These are phyloP conservation scores for Salix brachista DNA, from an alignment of 345 rosid genomes.

Conservation along the genomic window DNA sequence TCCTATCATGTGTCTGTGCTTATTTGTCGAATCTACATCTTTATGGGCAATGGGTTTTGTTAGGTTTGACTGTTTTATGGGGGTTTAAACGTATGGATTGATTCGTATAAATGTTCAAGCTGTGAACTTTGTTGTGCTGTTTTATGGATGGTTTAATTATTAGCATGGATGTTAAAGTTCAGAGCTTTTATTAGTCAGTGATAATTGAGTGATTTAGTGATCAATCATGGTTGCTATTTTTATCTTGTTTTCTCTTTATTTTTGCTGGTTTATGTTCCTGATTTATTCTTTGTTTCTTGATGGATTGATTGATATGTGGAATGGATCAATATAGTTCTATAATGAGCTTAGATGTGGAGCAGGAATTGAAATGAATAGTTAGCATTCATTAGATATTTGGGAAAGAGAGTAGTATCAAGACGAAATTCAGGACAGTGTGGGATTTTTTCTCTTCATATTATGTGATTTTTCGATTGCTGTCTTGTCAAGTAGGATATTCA, in stretches of 20 bases:
- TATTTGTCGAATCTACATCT: conserved; percentile 38
- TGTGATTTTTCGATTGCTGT: neutral
- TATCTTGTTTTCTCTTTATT: neutral
- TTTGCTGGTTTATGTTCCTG: neutral
- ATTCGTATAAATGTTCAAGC: neutral
- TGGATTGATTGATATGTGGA: neutral
- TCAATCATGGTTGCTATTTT: neutral
- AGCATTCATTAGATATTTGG: neutral
- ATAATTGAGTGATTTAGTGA: neutral
- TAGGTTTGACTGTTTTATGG: conserved; percentile 12
- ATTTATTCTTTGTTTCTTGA: neutral
- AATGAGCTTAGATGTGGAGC: neutral
- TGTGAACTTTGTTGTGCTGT: neutral
- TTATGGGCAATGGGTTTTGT: neutral
- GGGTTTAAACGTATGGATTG: neutral
- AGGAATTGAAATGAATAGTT: neutral
- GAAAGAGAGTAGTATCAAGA: neutral
- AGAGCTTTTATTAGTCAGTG: neutral
- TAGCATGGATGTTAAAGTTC: neutral
- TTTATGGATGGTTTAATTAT: neutral
- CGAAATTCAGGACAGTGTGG: neutral
- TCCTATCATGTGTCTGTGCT: conserved; percentile 4
- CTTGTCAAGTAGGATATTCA: neutral
- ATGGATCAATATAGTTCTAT: neutral
- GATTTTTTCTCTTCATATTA: too few relatives aligned